Percentiles rank a stretch among this genome's conserved stretches.
Evolutionary conservation across 1,139 yeast species (phyloP).

Genomic region (Suhomyces panamericanus): DNA sequence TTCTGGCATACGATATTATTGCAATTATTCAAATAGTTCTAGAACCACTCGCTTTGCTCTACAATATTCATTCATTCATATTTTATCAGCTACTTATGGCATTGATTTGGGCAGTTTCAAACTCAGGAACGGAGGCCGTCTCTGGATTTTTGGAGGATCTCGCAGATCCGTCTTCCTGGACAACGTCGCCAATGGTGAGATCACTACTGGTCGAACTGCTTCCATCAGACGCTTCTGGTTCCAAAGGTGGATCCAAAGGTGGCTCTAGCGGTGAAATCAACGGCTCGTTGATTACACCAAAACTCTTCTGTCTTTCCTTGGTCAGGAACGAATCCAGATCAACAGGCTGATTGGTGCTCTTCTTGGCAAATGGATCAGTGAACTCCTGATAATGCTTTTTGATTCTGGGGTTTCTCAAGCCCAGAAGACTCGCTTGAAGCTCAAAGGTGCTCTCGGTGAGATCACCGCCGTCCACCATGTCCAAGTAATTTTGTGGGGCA

Average conservation of each 20-base stretch:
- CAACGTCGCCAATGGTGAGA: conserved; percentile 9
- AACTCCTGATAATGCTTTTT: conserved; percentile 34
- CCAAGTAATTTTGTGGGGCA: conserved; percentile 22
- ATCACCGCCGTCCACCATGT: conserved; percentile 31
- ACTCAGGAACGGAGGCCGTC: not conserved
- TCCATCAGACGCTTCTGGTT: conserved; percentile 5
- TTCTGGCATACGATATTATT: too few relatives aligned
- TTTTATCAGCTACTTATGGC: conserved; percentile 1
- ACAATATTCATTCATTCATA: not conserved
- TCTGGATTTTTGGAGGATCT: not conserved
- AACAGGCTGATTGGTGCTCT: not conserved
- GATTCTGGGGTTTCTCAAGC: conserved; percentile 39
- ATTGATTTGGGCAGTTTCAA: not conserved
- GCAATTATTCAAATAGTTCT: too few relatives aligned
- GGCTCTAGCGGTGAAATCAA: conserved; percentile 2
- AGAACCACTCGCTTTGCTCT: too few relatives aligned
- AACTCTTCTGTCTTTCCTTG: conserved; percentile 26
- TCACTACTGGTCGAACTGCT: conserved; percentile 12
- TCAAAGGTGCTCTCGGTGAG: conserved; percentile 24
- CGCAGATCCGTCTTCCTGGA: conserved; percentile 1
- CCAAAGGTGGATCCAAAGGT: not conserved
- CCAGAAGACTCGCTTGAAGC: conserved; percentile 27
- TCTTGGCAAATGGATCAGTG: conserved; percentile 14
- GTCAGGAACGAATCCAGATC: not conserved
- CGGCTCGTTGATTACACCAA: conserved; percentile 23